phyloP scores from a whole-genome alignment of 805 yeast genomes.

The Schizosaccharomyces octosporus region DNA sequence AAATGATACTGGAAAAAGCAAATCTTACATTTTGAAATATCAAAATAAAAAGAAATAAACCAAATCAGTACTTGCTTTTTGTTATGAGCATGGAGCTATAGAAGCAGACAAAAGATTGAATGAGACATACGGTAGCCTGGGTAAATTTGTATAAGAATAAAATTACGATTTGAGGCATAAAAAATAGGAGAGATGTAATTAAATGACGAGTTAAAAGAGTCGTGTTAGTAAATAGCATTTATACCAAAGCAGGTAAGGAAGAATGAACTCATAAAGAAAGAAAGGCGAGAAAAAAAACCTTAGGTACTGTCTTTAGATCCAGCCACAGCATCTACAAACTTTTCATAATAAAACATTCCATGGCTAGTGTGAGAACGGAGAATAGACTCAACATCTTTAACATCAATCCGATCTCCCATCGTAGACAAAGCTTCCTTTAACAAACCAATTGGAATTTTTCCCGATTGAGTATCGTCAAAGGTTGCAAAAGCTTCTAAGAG shows the following conservation, averaged over 20 bases:
- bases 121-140: too few relatives aligned
- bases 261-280: background rate
- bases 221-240: background rate
- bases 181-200: too few relatives aligned
- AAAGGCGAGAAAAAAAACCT: background rate
- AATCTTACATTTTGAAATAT: too few relatives aligned
- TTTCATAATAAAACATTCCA: constrained; percentile 32
- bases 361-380: constrained; percentile 31
- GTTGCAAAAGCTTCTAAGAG: constrained; percentile 34
- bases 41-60: too few relatives aligned
- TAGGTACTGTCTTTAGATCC: constrained; percentile 4
- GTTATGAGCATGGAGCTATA: too few relatives aligned
- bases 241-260: background rate
- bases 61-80: too few relatives aligned
- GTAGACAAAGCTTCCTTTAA: constrained; percentile 24
- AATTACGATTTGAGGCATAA: too few relatives aligned
- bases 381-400: constrained; percentile 24
- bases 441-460: constrained; percentile 21
- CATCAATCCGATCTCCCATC: constrained; percentile 22
- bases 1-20: too few relatives aligned
- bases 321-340: constrained; percentile 31
- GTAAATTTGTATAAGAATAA: too few relatives aligned
- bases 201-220: too few relatives aligned
- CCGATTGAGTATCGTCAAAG: constrained; percentile 16
- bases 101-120: too few relatives aligned